phyloP scores from a whole-genome alignment of 2,329 filamentous ascomycete species.

The Pezicula radicicola region DNA sequence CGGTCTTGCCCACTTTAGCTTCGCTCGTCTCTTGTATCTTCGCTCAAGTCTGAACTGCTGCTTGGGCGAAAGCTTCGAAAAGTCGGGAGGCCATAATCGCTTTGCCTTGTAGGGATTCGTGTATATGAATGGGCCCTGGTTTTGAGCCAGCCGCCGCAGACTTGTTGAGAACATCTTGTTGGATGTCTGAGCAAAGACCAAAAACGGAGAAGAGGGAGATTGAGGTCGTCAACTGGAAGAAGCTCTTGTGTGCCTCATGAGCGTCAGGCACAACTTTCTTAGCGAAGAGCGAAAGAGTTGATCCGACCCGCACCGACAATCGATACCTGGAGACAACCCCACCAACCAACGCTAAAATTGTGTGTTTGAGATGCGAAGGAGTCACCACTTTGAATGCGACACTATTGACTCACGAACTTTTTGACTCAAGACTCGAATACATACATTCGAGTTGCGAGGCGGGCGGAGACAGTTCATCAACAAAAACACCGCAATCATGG shows the following conservation, averaged over 20 bases:
- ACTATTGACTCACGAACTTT: background rate
- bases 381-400: background rate
- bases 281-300: no score
- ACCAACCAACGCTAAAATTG: slow-evolving; percentile 13
- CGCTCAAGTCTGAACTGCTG: slow-evolving; percentile 78
- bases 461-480: background rate
- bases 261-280: background rate
- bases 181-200: slow-evolving; percentile 8
- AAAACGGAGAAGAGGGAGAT: background rate
- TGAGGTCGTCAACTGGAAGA: no score
- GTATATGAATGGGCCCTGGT: slow-evolving; percentile 31
- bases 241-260: background rate
- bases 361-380: background rate
- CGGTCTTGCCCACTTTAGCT: slow-evolving; percentile 58
- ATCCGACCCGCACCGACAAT: background rate
- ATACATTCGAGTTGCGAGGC: slow-evolving; percentile 3
- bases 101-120: slow-evolving; percentile 62
- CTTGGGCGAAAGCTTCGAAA: slow-evolving; percentile 64
- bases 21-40: slow-evolving; percentile 69
- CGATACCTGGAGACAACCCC: slow-evolving; percentile 7
- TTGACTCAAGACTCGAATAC: slow-evolving; percentile 1
- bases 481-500: slow-evolving; percentile 36
- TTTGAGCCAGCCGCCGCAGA: slow-evolving; percentile 36
- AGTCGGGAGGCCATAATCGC: slow-evolving; percentile 77
- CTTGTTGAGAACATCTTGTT: slow-evolving; percentile 45